A percentile compares a stretch with the other conserved stretches of the same genome.
These are phyloP conservation scores for Pyracantha coccinea DNA, from an alignment of 331 rosid genomes.

Conservation along the genomic window DNA sequence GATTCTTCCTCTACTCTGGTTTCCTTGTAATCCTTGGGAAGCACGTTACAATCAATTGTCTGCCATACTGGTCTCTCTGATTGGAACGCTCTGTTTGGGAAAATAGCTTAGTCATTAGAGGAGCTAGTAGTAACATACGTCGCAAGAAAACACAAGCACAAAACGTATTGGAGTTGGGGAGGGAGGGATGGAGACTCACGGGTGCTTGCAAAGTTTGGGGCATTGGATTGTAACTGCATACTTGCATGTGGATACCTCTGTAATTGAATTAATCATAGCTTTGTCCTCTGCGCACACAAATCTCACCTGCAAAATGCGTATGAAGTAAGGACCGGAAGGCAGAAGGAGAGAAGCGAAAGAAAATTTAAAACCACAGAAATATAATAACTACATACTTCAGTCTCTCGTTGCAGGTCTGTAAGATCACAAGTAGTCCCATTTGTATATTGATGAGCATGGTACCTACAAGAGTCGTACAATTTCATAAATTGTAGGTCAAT, in stretches of 20 bases:
- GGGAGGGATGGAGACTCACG: slow-evolving; percentile 40
- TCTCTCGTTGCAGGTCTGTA: slow-evolving; percentile 79
- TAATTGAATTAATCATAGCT: slow-evolving; percentile 78
- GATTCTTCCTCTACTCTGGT: slow-evolving; percentile 28
- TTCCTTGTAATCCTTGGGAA: slow-evolving; percentile 58
- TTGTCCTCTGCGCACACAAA: slow-evolving; percentile 87
- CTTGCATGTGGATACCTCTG: slow-evolving; percentile 96
- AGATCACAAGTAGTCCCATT: slow-evolving; percentile 92
- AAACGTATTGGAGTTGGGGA: neutral
- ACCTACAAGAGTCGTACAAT: slow-evolving; percentile 37
- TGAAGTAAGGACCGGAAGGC: neutral
- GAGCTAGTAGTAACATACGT: neutral
- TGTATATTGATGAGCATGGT: slow-evolving; percentile 88
- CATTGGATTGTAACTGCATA: slow-evolving; percentile 88
- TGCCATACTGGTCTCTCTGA: slow-evolving; percentile 90
- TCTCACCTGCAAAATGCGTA: slow-evolving; percentile 54
- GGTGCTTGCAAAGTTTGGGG: slow-evolving; percentile 89
- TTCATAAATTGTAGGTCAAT: slow-evolving; percentile 5
- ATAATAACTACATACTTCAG: slow-evolving; percentile 55
- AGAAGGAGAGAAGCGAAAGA: neutral
- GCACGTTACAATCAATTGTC: slow-evolving; percentile 71
- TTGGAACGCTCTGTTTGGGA: slow-evolving; percentile 63
- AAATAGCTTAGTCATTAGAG: neutral
- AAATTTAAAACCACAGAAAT: slow-evolving; percentile 2
- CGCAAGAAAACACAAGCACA: neutral